phyloP scores from a whole-genome alignment of 257 asterid genomes.

The Scutellaria baicalensis region DNA sequence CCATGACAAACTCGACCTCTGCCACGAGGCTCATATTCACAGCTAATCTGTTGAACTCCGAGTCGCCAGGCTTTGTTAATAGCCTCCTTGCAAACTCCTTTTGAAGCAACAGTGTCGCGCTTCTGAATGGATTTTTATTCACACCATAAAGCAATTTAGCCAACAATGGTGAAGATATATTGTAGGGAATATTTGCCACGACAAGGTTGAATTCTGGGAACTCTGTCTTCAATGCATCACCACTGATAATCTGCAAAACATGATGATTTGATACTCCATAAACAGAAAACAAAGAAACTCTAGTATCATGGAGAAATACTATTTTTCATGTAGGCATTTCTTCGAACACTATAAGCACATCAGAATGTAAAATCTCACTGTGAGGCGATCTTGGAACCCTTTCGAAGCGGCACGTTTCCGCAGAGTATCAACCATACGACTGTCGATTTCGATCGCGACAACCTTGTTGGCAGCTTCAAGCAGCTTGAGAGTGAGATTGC shows the following conservation, averaged over 20 bases:
- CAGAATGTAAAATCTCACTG: slow-evolving; percentile 33
- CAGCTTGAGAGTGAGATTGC: slow-evolving; percentile 86
- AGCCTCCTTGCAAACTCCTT: slow-evolving; percentile 85
- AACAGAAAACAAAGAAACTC: background rate
- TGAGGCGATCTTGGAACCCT: slow-evolving; percentile 47
- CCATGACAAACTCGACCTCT: slow-evolving; percentile 71
- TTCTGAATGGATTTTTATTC: slow-evolving; percentile 44
- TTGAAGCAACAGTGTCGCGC: slow-evolving; percentile 75
- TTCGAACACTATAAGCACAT: slow-evolving; percentile 31
- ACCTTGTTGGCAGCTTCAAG: slow-evolving; percentile 67
- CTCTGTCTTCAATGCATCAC: slow-evolving; percentile 69
- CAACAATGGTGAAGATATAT: slow-evolving; percentile 78
- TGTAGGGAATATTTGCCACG: slow-evolving; percentile 92
- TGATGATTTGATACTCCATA: background rate
- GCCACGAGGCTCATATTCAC: slow-evolving; percentile 78
- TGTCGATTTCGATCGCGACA: slow-evolving; percentile 71
- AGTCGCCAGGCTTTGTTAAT: slow-evolving; percentile 75
- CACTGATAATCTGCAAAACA: slow-evolving; percentile 46
- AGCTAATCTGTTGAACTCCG: slow-evolving; percentile 74
- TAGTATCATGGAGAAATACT: background rate
- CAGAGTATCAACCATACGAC: slow-evolving; percentile 73
- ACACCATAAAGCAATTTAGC: slow-evolving; percentile 65
- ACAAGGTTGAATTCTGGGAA: slow-evolving; percentile 75
- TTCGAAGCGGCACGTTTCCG: slow-evolving; percentile 48
- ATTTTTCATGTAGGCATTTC: slow-evolving; percentile 26